phyloP scores from a whole-genome alignment of 176 grass and related monocot genomes.

The Rhipidocladum racemiflorum region DNA sequence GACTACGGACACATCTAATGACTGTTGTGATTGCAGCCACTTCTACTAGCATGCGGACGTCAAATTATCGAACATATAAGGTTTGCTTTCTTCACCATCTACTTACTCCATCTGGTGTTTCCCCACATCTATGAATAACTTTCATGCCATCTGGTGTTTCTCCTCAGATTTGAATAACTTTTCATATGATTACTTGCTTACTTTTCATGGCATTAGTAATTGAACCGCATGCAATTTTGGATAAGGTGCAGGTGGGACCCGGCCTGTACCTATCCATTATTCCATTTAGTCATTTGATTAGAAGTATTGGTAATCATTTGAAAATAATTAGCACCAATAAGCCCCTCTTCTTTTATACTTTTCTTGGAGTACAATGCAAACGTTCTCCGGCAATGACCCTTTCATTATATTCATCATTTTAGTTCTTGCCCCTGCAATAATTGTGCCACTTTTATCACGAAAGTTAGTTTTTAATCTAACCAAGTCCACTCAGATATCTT shows the following conservation, averaged over 20 bases:
- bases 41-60: slow-evolving; percentile 72
- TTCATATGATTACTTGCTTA: not conserved
- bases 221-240: not conserved
- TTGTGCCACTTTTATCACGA: not conserved
- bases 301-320: slow-evolving; percentile 2
- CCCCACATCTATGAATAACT: not conserved
- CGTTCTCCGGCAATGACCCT: not conserved
- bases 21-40: slow-evolving; percentile 50
- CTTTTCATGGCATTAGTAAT: not conserved
- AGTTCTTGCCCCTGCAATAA: not conserved
- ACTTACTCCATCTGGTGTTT: not conserved
- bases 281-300: not conserved
- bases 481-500: not conserved
- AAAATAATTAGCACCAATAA: not conserved
- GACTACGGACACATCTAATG: slow-evolving; percentile 17
- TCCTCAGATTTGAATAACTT: not conserved
- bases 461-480: not conserved
- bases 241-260: not conserved
- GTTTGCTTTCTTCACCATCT: slow-evolving; percentile 36
- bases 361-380: slow-evolving; percentile 8
- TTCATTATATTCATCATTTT: not conserved
- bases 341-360: not conserved
- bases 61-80: slow-evolving; percentile 94
- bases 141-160: not conserved
- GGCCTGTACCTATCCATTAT: not conserved